Percentiles rank a stretch among this genome's conserved stretches.
phyloP scores from a whole-genome alignment of 73 alveolate species.

The Paramecium caudatum region DNA sequence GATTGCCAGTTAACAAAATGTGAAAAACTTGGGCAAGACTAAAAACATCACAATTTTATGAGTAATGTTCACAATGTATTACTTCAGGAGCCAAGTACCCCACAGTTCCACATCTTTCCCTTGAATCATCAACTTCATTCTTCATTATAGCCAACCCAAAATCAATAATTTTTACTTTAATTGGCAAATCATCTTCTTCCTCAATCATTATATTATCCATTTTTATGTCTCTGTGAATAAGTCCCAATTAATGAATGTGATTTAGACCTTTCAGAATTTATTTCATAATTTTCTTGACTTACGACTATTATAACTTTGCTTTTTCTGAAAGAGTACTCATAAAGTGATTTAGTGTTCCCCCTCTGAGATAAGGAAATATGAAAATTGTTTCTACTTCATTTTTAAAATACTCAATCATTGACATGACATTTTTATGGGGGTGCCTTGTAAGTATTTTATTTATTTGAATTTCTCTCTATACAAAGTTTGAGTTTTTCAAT shows the following conservation, averaged over 20 bases:
- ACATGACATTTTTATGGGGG: background rate
- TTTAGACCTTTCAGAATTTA: background rate
- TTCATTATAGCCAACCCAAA: conserved; percentile 63
- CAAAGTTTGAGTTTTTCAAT: too few species aligned
- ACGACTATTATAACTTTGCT: background rate
- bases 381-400: background rate
- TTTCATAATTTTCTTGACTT: conserved; percentile 6
- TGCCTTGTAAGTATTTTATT: too few species aligned
- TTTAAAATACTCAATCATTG: background rate
- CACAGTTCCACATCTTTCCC: conserved; percentile 86
- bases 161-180: background rate
- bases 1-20: conserved; percentile 41
- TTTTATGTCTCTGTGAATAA: conserved; percentile 57
- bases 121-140: background rate
- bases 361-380: background rate
- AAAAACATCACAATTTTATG: conserved; percentile 13
- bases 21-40: conserved; percentile 26
- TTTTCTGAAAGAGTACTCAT: background rate
- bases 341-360: background rate
- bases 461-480: too few species aligned
- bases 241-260: background rate
- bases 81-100: conserved; percentile 88
- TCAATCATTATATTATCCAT: conserved; percentile 47
- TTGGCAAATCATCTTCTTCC: background rate
- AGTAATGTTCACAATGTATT: conserved; percentile 35